Evolutionary conservation across 2,329 filamentous ascomycete species (phyloP), one percentile per base, ranked within the genome.

Genomic region (Xylariaceae sp.): DNA sequence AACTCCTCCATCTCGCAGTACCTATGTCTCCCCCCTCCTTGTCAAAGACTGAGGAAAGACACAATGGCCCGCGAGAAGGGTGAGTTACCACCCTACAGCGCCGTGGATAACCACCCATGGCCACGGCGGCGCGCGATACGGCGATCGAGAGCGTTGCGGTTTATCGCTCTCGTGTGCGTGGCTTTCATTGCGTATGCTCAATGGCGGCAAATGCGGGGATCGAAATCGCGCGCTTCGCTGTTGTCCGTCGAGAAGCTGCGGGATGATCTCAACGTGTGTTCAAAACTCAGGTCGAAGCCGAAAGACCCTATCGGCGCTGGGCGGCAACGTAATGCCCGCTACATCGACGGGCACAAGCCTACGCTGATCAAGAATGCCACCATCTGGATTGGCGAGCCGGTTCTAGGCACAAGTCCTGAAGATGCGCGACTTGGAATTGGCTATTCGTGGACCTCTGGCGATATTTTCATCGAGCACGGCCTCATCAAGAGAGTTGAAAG

Each of bases 321-420:
- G 3, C 80, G 85, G 18, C 74, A 80, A 30, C 74, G 74, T 60
- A 88, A 84, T 65, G 81, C 81, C 18, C 77, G 85, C 45, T 84
- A 80, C 63, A 67, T 85, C 41, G 74, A 80, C 3, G 81, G 81
- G 48, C 75, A 78, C 49, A 78, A 76, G 57, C 78, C 84, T 0
- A 82, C 82, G 0, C 74, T 87, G 39, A 85, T 87, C 60, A 80
- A 76, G 56, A 87, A 87, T 64, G 84, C 84, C 4, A 83, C 80
- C 1, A 75, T 87, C 18, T 87, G 84, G 85, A 73, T 80, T 3
- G 85, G 84, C 32, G 84, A 87, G 68, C 80, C 85, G 0, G 67
- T 63, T 0, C 53, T 74, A 32, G 81, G 80, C 9, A 79, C 76
- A 1, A 77, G 74, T 6, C 66, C 72, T 5, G 76, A 78, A 43